Conservation (phyloP, 495 filamentous ascomycete species). For the Trichocladium uniseriatum region DNA sequence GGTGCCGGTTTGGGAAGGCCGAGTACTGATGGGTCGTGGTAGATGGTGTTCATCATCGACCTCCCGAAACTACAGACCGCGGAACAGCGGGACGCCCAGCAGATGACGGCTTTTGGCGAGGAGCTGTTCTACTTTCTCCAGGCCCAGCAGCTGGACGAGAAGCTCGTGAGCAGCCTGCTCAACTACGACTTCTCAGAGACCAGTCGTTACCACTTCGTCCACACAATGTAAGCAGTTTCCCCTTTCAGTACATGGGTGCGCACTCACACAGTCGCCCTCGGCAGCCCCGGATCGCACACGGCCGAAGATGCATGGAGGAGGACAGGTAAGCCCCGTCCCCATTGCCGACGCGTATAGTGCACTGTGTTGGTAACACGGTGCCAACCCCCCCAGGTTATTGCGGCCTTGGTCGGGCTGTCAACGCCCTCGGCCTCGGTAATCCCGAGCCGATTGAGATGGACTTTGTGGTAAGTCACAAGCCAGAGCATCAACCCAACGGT, state of each 20-base stretch:
- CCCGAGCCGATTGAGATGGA: conserved; percentile 46
- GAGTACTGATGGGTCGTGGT: conserved; percentile 2
- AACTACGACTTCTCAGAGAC: conserved; percentile 72
- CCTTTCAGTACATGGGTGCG: too few species aligned
- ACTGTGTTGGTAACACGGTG: too few species aligned
- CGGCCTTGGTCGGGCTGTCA: conserved; percentile 55
- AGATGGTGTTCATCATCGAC: conserved; percentile 77
- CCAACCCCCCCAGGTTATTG: conserved; percentile 38
- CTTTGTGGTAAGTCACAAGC: conserved; percentile 39
- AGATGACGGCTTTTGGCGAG: conserved; percentile 53
- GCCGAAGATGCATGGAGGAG: conserved; percentile 43
- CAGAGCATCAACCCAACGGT: neutral
- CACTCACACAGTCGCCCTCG: neutral
- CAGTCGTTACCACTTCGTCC: conserved; percentile 61
- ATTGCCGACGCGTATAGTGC: neutral
- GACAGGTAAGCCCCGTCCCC: conserved; percentile 41
- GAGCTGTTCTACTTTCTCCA: conserved; percentile 63
- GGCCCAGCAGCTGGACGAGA: conserved; percentile 55
- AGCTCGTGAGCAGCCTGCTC: conserved; percentile 47
- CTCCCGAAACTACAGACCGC: conserved; percentile 49
- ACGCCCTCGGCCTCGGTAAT: conserved; percentile 44
- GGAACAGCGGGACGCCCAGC: conserved; percentile 16
- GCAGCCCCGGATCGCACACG: conserved; percentile 43
- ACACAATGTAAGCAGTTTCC: conserved; percentile 49
- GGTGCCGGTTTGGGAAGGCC: neutral